Conservation (phyloP, 2,329 filamentous ascomycete species). For the Alternaria conjuncta region DNA sequence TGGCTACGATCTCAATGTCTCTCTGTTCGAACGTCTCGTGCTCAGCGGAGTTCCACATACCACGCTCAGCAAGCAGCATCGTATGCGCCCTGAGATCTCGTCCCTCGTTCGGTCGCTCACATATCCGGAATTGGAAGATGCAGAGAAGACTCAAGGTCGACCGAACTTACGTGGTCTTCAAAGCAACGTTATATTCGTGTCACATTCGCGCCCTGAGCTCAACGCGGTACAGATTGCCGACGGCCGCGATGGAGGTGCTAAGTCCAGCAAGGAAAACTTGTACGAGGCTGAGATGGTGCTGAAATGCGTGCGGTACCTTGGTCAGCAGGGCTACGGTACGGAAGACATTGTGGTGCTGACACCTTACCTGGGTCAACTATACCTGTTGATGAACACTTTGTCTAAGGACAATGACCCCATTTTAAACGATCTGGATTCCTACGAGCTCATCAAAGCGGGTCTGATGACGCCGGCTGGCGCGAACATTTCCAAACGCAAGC, state of each 20-base stretch:
- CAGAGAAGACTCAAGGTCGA: slow-evolving; percentile 56
- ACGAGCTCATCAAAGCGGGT: slow-evolving; percentile 68
- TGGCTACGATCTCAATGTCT: slow-evolving; percentile 71
- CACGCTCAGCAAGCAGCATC: slow-evolving; percentile 67
- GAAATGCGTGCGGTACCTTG: slow-evolving; percentile 69
- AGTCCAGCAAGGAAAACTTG: slow-evolving; percentile 65
- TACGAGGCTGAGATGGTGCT: slow-evolving; percentile 73
- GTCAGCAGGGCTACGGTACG: slow-evolving; percentile 73
- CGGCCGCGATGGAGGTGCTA: slow-evolving; percentile 56
- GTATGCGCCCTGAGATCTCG: slow-evolving; percentile 74
- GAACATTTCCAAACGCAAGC: slow-evolving; percentile 57
- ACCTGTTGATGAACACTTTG: slow-evolving; percentile 62
- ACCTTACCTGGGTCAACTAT: slow-evolving; percentile 74
- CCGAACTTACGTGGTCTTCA: slow-evolving; percentile 62
- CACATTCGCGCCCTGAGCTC: slow-evolving; percentile 65
- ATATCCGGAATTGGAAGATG: slow-evolving; percentile 68
- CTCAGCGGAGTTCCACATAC: slow-evolving; percentile 60
- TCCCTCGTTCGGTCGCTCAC: slow-evolving; percentile 62
- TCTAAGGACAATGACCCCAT: slow-evolving; percentile 66
- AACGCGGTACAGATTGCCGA: slow-evolving; percentile 55
- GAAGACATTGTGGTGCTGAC: slow-evolving; percentile 72
- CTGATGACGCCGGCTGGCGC: slow-evolving; percentile 62
- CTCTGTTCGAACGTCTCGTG: slow-evolving; percentile 73
- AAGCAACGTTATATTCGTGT: slow-evolving; percentile 69
- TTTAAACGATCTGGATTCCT: slow-evolving; percentile 72